phyloP scores from a whole-genome alignment of 352 stramenopile species.

The Phytopythium mirpurense region DNA sequence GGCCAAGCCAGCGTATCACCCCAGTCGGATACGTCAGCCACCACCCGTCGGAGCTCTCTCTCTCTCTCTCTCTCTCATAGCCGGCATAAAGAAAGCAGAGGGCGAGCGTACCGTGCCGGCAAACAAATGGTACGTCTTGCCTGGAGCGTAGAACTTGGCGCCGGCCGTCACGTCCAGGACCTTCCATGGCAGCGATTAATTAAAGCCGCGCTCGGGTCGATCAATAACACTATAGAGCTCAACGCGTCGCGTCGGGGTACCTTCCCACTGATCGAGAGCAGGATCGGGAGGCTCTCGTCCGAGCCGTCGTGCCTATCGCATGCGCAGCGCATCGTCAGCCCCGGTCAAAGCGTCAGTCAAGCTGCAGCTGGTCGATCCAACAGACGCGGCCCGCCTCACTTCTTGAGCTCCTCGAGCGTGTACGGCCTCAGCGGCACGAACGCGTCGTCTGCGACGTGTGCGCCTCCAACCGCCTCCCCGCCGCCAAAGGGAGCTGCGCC shows the following conservation, averaged over 20 bases:
- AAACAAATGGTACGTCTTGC: conserved; percentile 72
- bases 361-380: too few species aligned
- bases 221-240: too few species aligned
- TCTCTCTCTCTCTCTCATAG: too few species aligned
- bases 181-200: too few species aligned
- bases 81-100: background rate
- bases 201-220: too few species aligned
- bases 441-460: background rate
- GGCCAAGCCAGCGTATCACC: background rate
- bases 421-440: conserved; percentile 16
- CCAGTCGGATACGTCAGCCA: background rate
- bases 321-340: background rate
- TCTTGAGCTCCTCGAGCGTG: conserved; percentile 58
- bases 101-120: conserved; percentile 40
- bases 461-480: background rate
- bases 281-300: conserved; percentile 56
- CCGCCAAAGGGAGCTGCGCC: background rate
- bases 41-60: background rate
- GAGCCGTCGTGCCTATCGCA: conserved; percentile 54
- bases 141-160: conserved; percentile 70
- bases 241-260: conserved; percentile 17
- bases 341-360: background rate
- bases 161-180: conserved; percentile 68
- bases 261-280: conserved; percentile 67
- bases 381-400: too few species aligned